Conservation (phyloP, 192 early-diverging fungal genomes). For the Phycomyces blakesleeanus region DNA sequence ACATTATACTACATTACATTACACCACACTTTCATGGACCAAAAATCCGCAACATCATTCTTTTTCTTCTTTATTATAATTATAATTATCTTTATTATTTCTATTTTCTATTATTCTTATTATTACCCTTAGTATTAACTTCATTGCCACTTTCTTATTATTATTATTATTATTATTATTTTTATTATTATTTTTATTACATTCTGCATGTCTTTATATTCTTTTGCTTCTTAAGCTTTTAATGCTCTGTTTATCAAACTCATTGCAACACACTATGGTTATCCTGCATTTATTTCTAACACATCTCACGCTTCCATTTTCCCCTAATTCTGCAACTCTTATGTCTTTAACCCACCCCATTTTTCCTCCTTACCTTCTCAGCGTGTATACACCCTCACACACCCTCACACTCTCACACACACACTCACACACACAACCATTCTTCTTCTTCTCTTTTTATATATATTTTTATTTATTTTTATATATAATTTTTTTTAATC, state of each 20-base stretch:
- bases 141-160: constrained; percentile 8
- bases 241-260: constrained; percentile 4
- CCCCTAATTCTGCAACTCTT: too few species aligned
- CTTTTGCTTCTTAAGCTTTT: constrained; percentile 8
- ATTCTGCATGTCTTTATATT: constrained; percentile 7
- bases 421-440: neutral
- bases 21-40: neutral
- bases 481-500: neutral
- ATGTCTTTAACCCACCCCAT: too few species aligned
- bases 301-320: too few species aligned
- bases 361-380: neutral
- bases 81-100: constrained; percentile 1
- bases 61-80: constrained; percentile 7
- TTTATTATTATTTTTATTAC: neutral
- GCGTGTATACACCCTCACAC: constrained; percentile 4
- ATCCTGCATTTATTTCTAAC: too few species aligned
- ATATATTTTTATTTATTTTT: neutral
- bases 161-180: neutral
- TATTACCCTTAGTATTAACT: neutral
- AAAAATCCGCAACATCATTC: constrained; percentile 3
- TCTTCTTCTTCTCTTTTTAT: too few species aligned
- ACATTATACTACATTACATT: neutral
- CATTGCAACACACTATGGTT: neutral
- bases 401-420: constrained; percentile 8
- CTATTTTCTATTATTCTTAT: neutral